Evolutionary conservation across 1,284 basidiomycete species (phyloP).

Genomic region (Rhizoctonia solani): DNA sequence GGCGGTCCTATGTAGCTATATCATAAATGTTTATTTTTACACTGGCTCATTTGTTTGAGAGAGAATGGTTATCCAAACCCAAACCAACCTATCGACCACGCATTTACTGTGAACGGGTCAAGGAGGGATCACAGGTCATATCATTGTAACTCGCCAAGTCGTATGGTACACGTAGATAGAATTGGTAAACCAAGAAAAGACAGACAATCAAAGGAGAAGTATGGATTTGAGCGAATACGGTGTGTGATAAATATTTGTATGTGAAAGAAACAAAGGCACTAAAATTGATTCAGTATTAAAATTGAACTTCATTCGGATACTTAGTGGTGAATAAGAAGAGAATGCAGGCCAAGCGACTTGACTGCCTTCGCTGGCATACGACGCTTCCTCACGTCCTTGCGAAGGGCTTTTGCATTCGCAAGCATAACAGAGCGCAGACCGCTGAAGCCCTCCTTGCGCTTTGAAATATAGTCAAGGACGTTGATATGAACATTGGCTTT

Average conservation of each 20-base stretch:
- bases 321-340: conserved; percentile 4
- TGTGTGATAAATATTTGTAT: too few species aligned
- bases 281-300: conserved; percentile 3
- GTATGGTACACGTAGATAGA: neutral
- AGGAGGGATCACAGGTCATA: neutral
- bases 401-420: conserved; percentile 23
- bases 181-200: neutral
- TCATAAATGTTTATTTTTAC: neutral
- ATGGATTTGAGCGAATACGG: too few species aligned
- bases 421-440: conserved; percentile 25
- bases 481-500: conserved; percentile 36
- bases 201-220: too few species aligned
- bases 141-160: neutral
- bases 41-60: too few species aligned
- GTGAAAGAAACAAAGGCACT: conserved; percentile 8
- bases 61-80: neutral
- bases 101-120: neutral
- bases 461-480: conserved; percentile 33
- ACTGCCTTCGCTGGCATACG: conserved; percentile 19
- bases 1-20: neutral
- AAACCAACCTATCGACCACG: neutral
- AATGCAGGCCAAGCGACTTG: conserved; percentile 27
- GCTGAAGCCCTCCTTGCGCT: conserved; percentile 30
- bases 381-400: conserved; percentile 28
- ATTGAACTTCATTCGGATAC: neutral